phyloP scores from a whole-genome alignment of 2,329 filamentous ascomycete genomes.

The Pseudogymnoascus sp. region DNA sequence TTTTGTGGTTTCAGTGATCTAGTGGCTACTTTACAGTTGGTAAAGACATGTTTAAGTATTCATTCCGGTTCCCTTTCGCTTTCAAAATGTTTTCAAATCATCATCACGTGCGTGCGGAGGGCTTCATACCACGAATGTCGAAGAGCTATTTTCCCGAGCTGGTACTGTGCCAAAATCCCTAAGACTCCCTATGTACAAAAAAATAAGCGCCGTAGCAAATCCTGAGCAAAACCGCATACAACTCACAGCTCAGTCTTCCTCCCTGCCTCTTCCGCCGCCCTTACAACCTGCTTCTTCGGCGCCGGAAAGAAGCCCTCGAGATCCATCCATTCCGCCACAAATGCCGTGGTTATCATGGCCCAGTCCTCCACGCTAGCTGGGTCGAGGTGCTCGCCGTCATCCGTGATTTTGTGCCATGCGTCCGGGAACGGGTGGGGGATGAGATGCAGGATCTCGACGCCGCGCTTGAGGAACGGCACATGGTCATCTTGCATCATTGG shows the following conservation, averaged over 20 bases:
- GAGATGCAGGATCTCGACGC: conserved; percentile 81
- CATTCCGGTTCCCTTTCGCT: neutral
- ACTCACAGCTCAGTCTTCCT: conserved; percentile 7
- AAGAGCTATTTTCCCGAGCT: neutral
- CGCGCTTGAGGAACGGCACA: conserved; percentile 76
- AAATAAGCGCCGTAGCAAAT: neutral
- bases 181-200: conserved; percentile 4
- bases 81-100: neutral
- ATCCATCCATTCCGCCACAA: conserved; percentile 88
- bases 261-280: neutral
- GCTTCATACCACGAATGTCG: neutral
- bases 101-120: neutral
- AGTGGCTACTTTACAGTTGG: neutral
- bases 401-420: conserved; percentile 80
- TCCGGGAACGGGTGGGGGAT: conserved; percentile 75
- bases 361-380: conserved; percentile 74
- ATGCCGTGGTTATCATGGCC: conserved; percentile 74
- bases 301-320: conserved; percentile 35
- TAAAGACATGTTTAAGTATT: neutral
- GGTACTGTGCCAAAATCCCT: neutral
- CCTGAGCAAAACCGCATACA: neutral
- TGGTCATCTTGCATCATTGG: conserved; percentile 75
- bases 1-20: neutral
- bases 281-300: neutral
- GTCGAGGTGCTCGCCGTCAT: conserved; percentile 80